Base-by-base conservation (phyloP, 768 basidiomycete species). In the Russula brevipes region DNA sequence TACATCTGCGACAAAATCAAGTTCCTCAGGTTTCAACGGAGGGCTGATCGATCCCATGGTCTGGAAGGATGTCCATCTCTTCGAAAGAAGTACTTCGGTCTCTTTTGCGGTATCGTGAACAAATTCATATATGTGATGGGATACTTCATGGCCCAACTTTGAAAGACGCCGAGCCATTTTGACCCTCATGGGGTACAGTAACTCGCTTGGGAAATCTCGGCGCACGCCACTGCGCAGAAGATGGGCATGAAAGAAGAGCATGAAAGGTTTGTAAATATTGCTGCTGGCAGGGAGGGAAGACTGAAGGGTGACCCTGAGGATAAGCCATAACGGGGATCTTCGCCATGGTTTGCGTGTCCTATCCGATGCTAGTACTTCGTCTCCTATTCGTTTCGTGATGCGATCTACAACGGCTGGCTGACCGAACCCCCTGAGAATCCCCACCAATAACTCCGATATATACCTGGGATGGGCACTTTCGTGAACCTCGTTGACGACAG, bases 241-340 rank as follows among this genome's bases (percentile, higher is more conserved):
- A n/a, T 57, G 19, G 16, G 54, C 42, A 11, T 65, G 64, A 54
- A 82, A 70, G 53, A 75, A 82, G 2, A 78, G 46, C 68, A 82
- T 77, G 69, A 84, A 84, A 2, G 41, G 10, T 58, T 85, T 84
- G 71, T 85, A 85, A 0, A 70, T 67, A 12, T 59, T 59, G 31
- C 5, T 52, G 38, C 5, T 52, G 38, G 30, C 9, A 30, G 24
- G 41, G 35, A 58, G 35, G 31, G 77, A 61, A 1, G 73, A 75
- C 49, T 78, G 77, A 16, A 78, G 64, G 1, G 74, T 73, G 4
- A 84, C 78, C 8, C 82, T 78, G 39, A 81, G 69, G 12, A 81
- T 68, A 4, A 82, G 76, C 82, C 82, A 84, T 11, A 81, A 71
- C 0, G 80, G 71, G 6, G 81, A 80, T 30, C 82, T 74, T 35